These are phyloP conservation scores for Claviceps sorghi DNA, from an alignment of 2,329 filamentous ascomycete species.

Conservation along the genomic window DNA sequence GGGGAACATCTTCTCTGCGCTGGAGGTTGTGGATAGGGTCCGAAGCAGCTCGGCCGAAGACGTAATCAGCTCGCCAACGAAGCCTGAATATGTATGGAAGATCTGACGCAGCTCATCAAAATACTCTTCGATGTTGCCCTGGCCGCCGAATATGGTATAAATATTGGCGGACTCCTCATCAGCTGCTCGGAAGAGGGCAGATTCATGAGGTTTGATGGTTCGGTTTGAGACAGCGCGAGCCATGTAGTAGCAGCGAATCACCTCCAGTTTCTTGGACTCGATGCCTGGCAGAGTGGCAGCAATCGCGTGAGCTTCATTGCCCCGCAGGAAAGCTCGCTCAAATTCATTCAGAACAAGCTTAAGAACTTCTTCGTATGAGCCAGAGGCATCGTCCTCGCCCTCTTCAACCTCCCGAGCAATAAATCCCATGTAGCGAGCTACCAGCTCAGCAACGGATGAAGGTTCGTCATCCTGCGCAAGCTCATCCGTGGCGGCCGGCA, in stretches of 20 bases:
- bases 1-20: constrained; percentile 86
- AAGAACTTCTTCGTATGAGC: constrained; percentile 82
- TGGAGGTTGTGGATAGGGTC: constrained; percentile 64
- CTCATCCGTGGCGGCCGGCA: constrained; percentile 89
- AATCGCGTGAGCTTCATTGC: constrained; percentile 91
- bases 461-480: constrained; percentile 96
- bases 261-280: constrained; percentile 77
- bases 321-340: constrained; percentile 82
- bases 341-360: constrained; percentile 92
- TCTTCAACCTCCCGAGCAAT: constrained; percentile 80
- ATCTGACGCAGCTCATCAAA: constrained; percentile 93
- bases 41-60: constrained; percentile 79
- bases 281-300: constrained; percentile 80
- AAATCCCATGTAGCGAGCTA: constrained; percentile 85
- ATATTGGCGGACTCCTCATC: constrained; percentile 70
- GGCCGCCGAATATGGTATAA: constrained; percentile 90
- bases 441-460: constrained; percentile 85
- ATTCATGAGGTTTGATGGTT: constrained; percentile 82
- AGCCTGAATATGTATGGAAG: constrained; percentile 79
- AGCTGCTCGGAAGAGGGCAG: constrained; percentile 78
- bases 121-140: constrained; percentile 99
- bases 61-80: constrained; percentile 72
- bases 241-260: constrained; percentile 82
- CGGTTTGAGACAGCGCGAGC: constrained; percentile 73
- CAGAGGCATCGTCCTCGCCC: constrained; percentile 76